Evolutionary conservation across 192 early-diverging fungal species (phyloP).

Genomic region (Coemansia sp.): DNA sequence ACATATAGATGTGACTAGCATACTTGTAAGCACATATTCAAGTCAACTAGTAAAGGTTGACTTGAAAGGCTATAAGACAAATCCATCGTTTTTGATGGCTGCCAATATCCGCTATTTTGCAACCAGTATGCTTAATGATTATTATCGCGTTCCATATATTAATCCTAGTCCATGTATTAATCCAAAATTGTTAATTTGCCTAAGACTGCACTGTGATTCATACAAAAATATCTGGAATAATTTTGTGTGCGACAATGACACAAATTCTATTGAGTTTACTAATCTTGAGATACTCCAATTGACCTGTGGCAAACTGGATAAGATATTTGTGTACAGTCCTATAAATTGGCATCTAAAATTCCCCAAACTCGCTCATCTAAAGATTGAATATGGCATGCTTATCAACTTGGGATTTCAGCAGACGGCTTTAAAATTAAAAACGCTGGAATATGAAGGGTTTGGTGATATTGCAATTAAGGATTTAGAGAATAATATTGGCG

Average conservation of each 20-base stretch:
- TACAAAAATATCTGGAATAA: neutral
- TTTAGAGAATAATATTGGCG: too few species aligned
- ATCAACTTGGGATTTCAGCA: too few species aligned
- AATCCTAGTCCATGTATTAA: neutral
- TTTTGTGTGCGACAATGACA: neutral
- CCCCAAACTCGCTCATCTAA: too few species aligned
- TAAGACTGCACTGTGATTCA: neutral
- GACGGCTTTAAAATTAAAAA: too few species aligned
- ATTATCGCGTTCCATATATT: neutral
- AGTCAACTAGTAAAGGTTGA: neutral
- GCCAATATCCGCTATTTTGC: neutral
- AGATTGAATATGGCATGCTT: too few species aligned
- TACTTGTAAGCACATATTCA: neutral
- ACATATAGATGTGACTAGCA: neutral
- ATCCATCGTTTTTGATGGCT: neutral
- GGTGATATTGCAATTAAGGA: too few species aligned
- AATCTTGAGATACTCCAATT: neutral
- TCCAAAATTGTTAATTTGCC: neutral
- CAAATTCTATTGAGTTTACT: neutral
- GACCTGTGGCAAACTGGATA: too few species aligned
- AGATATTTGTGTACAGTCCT: too few species aligned
- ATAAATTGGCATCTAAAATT: too few species aligned
- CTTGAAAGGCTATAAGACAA: neutral
- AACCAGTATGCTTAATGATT: neutral
- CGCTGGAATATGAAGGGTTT: too few species aligned